Percentiles rank a stretch among this genome's conserved stretches.
Evolutionary conservation across 352 stramenopile genomes (phyloP).

Genomic region (Phytophthora pinifolia): DNA sequence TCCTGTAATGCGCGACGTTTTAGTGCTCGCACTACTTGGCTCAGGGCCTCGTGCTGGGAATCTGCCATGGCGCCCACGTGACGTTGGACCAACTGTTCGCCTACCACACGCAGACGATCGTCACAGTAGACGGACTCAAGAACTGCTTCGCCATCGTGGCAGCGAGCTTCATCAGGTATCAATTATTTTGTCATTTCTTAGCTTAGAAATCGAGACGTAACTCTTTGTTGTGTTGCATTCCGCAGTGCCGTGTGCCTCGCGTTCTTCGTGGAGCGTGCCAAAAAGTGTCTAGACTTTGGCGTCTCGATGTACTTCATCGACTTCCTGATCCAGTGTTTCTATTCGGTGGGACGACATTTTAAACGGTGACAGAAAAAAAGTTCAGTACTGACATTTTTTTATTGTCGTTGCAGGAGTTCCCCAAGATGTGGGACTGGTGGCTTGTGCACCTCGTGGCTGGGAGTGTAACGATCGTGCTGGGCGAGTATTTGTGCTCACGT

Average conservation of each 20-base stretch:
- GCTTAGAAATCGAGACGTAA: neutral
- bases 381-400: constrained; percentile 1
- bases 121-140: constrained; percentile 77
- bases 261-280: constrained; percentile 86
- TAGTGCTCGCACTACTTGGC: constrained; percentile 84
- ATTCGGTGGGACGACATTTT: too few relatives aligned
- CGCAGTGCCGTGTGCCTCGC: constrained; percentile 68
- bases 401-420: constrained; percentile 63
- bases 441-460: constrained; percentile 69
- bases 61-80: constrained; percentile 70
- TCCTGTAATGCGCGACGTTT: neutral
- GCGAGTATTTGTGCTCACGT: constrained; percentile 87
- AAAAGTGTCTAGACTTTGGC: constrained; percentile 92
- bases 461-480: constrained; percentile 78
- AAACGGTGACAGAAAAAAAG: too few relatives aligned
- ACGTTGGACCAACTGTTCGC: constrained; percentile 86
- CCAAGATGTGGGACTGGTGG: constrained; percentile 89
- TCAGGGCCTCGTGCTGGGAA: constrained; percentile 66
- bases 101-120: constrained; percentile 76
- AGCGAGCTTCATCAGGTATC: constrained; percentile 50
- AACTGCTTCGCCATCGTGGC: constrained; percentile 76
- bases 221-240: constrained; percentile 6
- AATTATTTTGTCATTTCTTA: neutral
- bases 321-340: constrained; percentile 78
- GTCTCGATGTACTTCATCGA: constrained; percentile 90